Conservation (phyloP, 768 basidiomycete species). For the Pleurotus platypus region DNA sequence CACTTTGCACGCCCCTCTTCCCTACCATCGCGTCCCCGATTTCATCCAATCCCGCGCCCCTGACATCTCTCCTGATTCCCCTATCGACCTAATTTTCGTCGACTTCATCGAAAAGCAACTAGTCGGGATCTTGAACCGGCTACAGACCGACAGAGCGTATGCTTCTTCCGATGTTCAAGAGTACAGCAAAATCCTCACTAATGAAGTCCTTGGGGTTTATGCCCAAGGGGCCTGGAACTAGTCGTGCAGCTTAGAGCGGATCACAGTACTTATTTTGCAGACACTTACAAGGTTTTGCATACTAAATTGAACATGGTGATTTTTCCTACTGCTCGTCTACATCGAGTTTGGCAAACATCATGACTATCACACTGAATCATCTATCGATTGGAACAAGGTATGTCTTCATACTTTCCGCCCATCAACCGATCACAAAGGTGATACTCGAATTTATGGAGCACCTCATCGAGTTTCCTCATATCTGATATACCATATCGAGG, state of each 20-base stretch:
- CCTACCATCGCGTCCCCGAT: constrained; percentile 48
- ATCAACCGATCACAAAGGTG: constrained; percentile 42
- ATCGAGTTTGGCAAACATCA: too few species aligned
- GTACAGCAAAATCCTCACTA: constrained; percentile 51
- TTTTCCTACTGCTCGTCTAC: too few species aligned
- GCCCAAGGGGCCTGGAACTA: constrained; percentile 49
- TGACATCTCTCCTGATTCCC: constrained; percentile 39
- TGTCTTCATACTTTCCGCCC: constrained; percentile 44
- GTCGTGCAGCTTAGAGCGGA: neutral
- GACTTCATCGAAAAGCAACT: constrained; percentile 59
- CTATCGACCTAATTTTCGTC: constrained; percentile 72
- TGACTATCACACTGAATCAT: too few species aligned
- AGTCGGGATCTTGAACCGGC: constrained; percentile 48
- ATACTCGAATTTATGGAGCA: constrained; percentile 55
- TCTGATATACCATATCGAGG: constrained; percentile 52
- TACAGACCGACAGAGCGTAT: constrained; percentile 48
- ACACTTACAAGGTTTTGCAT: too few species aligned
- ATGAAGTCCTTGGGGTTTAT: constrained; percentile 53
- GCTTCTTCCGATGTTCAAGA: constrained; percentile 42
- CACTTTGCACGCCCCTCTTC: constrained; percentile 54
- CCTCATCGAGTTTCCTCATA: constrained; percentile 39
- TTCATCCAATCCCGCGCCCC: constrained; percentile 61
- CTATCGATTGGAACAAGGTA: constrained; percentile 15
- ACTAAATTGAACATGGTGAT: too few species aligned
- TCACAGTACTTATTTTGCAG: too few species aligned